A percentile compares a stretch with the other conserved stretches of the same genome.
Conservation (phyloP, 2,329 filamentous ascomycete species). For the Emmonsiellopsis sp. region DNA sequence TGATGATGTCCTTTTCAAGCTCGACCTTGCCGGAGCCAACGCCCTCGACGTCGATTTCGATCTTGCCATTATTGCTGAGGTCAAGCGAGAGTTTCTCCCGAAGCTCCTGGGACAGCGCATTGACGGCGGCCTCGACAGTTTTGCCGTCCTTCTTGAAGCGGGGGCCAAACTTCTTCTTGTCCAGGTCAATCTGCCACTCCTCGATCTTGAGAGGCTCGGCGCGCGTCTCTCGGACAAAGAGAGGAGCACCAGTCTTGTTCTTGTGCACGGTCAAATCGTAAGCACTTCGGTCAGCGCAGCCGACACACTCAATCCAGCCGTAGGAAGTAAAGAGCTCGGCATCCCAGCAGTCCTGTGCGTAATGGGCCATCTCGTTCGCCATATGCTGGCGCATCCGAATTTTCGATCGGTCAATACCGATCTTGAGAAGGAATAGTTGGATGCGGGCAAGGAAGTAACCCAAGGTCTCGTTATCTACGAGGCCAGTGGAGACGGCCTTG, state of each 20-base stretch:
- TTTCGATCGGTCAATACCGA: constrained; percentile 80
- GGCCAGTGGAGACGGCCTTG: constrained; percentile 68
- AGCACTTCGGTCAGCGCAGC: constrained; percentile 88
- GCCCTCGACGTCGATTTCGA: constrained; percentile 63
- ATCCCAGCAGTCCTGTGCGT: constrained; percentile 96
- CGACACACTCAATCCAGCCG: constrained; percentile 97
- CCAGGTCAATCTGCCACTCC: constrained; percentile 77
- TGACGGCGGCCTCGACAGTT: constrained; percentile 68
- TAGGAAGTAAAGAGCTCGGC: constrained; percentile 84
- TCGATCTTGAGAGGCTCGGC: constrained; percentile 70
- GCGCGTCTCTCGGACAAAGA: constrained; percentile 74
- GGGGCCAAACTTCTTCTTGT: constrained; percentile 94
- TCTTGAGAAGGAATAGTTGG: constrained; percentile 76
- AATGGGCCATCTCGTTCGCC: constrained; percentile 84
- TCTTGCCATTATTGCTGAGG: constrained; percentile 63
- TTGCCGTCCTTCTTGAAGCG: constrained; percentile 92
- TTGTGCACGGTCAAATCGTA: constrained; percentile 90
- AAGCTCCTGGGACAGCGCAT: constrained; percentile 67
- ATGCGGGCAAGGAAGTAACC: constrained; percentile 96
- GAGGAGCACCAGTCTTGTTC: constrained; percentile 79
- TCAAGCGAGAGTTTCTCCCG: constrained; percentile 70
- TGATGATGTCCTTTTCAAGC: constrained; percentile 67
- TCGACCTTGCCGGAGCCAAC: constrained; percentile 64
- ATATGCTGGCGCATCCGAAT: constrained; percentile 97
- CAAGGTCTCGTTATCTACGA: constrained; percentile 94